Conservation (phyloP, 2,329 filamentous ascomycete genomes). For the Plectosphaerella plurivora region DNA sequence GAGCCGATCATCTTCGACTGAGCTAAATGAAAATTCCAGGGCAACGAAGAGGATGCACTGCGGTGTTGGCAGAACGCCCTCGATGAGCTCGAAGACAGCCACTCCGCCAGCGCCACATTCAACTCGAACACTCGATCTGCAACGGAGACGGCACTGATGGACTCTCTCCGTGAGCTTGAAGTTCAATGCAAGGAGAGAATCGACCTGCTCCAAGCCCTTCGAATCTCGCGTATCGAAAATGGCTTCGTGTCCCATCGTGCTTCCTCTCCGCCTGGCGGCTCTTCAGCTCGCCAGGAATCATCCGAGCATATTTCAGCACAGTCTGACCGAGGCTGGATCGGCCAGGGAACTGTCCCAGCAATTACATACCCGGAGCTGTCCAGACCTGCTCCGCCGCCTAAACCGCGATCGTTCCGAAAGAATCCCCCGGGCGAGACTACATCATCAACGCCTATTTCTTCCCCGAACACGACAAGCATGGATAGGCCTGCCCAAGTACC, state of each 20-base stretch:
- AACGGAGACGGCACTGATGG: constrained; percentile 76
- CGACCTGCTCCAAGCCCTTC: constrained; percentile 78
- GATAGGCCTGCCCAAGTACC: too few relatives aligned
- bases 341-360: constrained; percentile 75
- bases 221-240: constrained; percentile 52
- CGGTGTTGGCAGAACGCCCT: constrained; percentile 87
- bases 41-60: constrained; percentile 86
- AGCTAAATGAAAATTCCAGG: constrained; percentile 43
- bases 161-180: constrained; percentile 79
- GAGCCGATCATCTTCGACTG: background rate
- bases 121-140: constrained; percentile 69
- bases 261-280: constrained; percentile 6
- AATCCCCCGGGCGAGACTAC: constrained; percentile 44
- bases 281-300: background rate
- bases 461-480: too few relatives aligned
- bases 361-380: constrained; percentile 77
- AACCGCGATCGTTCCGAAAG: constrained; percentile 51
- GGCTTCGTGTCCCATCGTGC: background rate
- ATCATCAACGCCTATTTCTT: too few relatives aligned
- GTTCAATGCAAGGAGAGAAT: constrained; percentile 91
- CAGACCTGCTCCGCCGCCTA: constrained; percentile 52
- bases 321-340: constrained; percentile 59
- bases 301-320: background rate
- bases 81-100: constrained; percentile 82
- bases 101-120: constrained; percentile 67